Evolutionary conservation across 2,329 filamentous ascomycete species (phyloP).

Genomic region (Penicillium sp.): DNA sequence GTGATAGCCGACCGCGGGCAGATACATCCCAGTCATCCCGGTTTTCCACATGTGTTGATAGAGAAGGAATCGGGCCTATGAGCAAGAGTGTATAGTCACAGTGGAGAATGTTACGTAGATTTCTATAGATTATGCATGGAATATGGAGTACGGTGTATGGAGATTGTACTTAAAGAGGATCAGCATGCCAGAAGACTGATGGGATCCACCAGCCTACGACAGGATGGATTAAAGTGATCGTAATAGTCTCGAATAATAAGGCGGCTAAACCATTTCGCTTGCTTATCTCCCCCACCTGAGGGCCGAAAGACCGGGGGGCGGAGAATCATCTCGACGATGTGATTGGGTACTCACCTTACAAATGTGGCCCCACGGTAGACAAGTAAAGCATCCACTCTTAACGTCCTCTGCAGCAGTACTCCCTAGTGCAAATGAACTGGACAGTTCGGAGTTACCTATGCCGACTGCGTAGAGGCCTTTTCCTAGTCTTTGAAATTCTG

Average conservation of each 20-base stretch:
- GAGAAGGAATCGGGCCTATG: neutral
- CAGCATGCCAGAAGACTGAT: neutral
- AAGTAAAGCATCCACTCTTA: neutral
- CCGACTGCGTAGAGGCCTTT: neutral
- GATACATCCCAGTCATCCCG: neutral
- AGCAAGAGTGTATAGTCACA: neutral
- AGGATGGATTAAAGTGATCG: neutral
- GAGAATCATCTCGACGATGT: neutral
- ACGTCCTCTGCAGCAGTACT: neutral
- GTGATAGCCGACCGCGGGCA: conserved; percentile 15
- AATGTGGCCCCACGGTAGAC: neutral
- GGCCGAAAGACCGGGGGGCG: neutral
- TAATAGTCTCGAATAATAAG: neutral
- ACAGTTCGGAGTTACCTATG: neutral
- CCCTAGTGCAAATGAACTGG: too few species aligned
- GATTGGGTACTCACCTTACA: neutral
- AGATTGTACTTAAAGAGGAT: neutral
- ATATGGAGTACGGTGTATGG: too few species aligned
- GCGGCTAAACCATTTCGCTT: conserved; percentile 5
- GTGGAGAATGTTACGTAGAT: neutral
- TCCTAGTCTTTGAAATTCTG: neutral
- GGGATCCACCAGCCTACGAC: neutral
- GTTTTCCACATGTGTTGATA: neutral
- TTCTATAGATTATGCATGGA: neutral
- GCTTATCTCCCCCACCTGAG: conserved; percentile 9